Base-by-base conservation (phyloP, 1,284 basidiomycete genomes). In the Filobasidium uniguttulatum region DNA sequence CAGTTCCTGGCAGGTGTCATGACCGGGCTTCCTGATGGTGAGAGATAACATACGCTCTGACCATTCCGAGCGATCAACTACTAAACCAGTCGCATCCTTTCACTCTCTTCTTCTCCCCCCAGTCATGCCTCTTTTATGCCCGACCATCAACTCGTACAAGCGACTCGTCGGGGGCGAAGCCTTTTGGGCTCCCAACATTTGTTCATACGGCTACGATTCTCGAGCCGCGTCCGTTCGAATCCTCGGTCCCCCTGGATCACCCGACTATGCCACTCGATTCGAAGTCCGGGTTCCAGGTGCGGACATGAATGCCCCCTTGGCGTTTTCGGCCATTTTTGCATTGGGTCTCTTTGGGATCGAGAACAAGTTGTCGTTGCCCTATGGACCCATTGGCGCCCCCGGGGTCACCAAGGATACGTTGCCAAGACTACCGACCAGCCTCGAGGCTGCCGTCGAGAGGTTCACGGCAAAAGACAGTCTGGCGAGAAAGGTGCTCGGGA, bases 111-210 rank as follows among this genome's bases (percentile, higher is more conserved):
- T n/a, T n/a, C n/a, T 20, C 12, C 43, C 12, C 8, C n/a, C 52
- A 68, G 65, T 69, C 45, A 63, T 72, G 54, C 71, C 71, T 1
- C 57, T 71, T 55, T 72, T 94, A 51, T 90, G 91, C 30, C 89
- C 90, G 1, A 94, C 85, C 0, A 83, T 94, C 68, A 93, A 93
- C 62, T 88, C 88, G n/a, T 98, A 97, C 73, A 98, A 97, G 66
- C 85, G 91, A 19, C 78, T 98, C 12, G 81, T 88, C 15, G 90
- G 85, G n/a, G 90, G 90, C 17, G 87, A 89, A 69, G 68, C 84
- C 1, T 91, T 85, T 73, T 94, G 88, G 87, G 90, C 90, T 2
- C 90, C 90, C 3, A 93, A 90, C 62, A 81, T 87, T 7, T 76
- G 86, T 25, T 70, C 71, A 12, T 96, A 90, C 64, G 91, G 90